phyloP scores from a whole-genome alignment of 106 monocot species.

The Posidonia australis region DNA sequence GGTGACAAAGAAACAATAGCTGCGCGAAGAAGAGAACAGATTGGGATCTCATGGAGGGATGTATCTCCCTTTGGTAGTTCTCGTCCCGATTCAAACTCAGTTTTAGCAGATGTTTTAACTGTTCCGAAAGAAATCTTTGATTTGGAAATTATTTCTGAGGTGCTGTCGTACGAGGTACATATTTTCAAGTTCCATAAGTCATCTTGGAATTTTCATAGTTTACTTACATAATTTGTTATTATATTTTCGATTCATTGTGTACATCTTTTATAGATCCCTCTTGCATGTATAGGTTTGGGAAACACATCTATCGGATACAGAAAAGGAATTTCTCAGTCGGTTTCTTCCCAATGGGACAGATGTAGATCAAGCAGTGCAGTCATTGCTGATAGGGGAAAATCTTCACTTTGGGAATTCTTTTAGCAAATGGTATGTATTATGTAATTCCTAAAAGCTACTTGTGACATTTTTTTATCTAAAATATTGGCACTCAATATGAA shows the following conservation, averaged over 20 bases:
- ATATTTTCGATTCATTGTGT: background rate
- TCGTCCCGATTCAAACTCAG: background rate
- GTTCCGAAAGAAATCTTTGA: slow-evolving; percentile 12
- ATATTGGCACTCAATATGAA: too few relatives aligned
- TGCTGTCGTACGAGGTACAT: slow-evolving; percentile 17
- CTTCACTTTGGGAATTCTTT: slow-evolving; percentile 19
- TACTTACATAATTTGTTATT: background rate
- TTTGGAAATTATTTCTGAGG: background rate
- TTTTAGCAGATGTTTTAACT: slow-evolving; percentile 12
- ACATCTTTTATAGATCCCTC: background rate
- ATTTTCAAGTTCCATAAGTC: too few relatives aligned
- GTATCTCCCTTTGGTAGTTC: slow-evolving; percentile 6
- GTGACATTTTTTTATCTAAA: too few relatives aligned
- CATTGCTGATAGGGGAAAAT: slow-evolving; percentile 13
- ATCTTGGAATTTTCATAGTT: background rate
- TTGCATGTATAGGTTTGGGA: slow-evolving; percentile 11
- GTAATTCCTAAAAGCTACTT: too few relatives aligned
- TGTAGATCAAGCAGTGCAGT: slow-evolving; percentile 12
- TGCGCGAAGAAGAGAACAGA: too few relatives aligned
- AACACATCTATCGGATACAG: slow-evolving; percentile 7
- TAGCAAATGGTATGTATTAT: slow-evolving; percentile 9
- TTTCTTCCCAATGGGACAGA: slow-evolving; percentile 13
- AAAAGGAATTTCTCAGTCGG: slow-evolving; percentile 7
- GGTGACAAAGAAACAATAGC: too few relatives aligned
- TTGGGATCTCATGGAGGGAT: slow-evolving; percentile 16